Percentiles rank a stretch among this genome's conserved stretches.
phyloP scores from a whole-genome alignment of 148 eudicot genomes.

The Fagopyrum tataricum region DNA sequence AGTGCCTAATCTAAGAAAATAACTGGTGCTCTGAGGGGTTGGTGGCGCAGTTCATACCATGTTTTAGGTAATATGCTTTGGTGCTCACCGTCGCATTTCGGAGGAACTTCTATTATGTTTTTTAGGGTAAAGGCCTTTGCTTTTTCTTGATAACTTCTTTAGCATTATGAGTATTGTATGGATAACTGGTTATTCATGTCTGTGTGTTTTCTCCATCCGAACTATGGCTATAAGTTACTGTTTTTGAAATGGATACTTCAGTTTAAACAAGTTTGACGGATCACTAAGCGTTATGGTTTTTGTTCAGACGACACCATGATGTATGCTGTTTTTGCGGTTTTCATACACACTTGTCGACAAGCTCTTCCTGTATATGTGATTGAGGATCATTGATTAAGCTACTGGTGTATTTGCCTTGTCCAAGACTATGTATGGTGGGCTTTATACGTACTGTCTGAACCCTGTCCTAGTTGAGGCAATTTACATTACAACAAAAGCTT shows the following conservation, averaged over 20 bases:
- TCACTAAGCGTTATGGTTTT: neutral
- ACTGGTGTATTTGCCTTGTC: too few species aligned
- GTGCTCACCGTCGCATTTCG: slow-evolving; percentile 1
- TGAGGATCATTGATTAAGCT: too few species aligned
- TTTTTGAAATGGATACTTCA: neutral
- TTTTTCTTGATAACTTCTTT: neutral
- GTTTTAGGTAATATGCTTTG: neutral
- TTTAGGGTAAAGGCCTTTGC: neutral
- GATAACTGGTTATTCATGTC: neutral
- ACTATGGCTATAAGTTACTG: neutral
- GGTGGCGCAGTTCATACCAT: neutral
- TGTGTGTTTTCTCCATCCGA: neutral
- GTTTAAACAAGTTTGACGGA: neutral
- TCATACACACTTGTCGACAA: too few species aligned
- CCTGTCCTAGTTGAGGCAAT: too few species aligned
- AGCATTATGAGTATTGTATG: neutral
- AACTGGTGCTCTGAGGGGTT: neutral
- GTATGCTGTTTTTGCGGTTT: too few species aligned
- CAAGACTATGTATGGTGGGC: too few species aligned
- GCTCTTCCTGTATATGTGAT: too few species aligned
- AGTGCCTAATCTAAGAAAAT: neutral
- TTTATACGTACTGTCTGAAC: too few species aligned
- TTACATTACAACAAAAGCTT: too few species aligned
- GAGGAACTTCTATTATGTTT: slow-evolving; percentile 3
- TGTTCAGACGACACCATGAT: too few species aligned